A percentile compares a stretch with the other conserved stretches of the same genome.
These are phyloP conservation scores for Epichloe amarillans DNA, from an alignment of 2,329 filamentous ascomycete genomes.

Conservation along the genomic window DNA sequence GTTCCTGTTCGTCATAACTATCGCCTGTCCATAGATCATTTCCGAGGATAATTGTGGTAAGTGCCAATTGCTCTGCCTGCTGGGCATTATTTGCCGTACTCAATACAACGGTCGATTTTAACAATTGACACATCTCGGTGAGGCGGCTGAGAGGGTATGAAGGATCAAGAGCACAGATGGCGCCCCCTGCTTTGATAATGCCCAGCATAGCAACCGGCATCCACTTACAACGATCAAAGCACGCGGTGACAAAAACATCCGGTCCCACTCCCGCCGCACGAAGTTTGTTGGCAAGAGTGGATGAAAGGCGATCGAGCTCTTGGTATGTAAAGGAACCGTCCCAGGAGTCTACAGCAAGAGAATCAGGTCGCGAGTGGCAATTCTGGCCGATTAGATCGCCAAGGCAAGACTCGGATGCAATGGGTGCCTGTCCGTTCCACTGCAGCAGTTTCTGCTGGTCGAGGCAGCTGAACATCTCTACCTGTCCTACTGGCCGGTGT, in stretches of 20 bases:
- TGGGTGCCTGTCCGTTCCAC: neutral
- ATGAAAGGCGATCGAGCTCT: conserved; percentile 1
- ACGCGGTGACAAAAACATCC: conserved; percentile 11
- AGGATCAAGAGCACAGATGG: conserved; percentile 18
- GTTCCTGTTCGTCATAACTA: no score
- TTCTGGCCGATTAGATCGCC: neutral
- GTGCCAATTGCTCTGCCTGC: neutral
- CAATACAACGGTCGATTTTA: neutral
- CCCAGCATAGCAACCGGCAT: conserved; percentile 14
- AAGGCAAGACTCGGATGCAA: neutral
- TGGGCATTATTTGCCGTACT: neutral
- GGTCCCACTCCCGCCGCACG: neutral
- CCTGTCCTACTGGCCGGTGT: neutral
- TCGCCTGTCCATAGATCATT: no score
- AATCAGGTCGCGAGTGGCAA: neutral
- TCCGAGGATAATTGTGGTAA: no score
- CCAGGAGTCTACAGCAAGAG: conserved; percentile 1
- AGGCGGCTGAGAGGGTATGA: conserved; percentile 4
- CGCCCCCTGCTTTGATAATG: conserved; percentile 19
- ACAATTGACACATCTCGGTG: conserved; percentile 1
- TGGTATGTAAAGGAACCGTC: conserved; percentile 5
- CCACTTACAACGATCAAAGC: conserved; percentile 15
- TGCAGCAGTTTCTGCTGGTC: neutral
- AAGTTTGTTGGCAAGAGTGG: neutral
- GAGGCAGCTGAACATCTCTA: neutral